These are phyloP conservation scores for Ascoidea rubescens DNA, from an alignment of 805 yeast genomes.

Conservation along the genomic window DNA sequence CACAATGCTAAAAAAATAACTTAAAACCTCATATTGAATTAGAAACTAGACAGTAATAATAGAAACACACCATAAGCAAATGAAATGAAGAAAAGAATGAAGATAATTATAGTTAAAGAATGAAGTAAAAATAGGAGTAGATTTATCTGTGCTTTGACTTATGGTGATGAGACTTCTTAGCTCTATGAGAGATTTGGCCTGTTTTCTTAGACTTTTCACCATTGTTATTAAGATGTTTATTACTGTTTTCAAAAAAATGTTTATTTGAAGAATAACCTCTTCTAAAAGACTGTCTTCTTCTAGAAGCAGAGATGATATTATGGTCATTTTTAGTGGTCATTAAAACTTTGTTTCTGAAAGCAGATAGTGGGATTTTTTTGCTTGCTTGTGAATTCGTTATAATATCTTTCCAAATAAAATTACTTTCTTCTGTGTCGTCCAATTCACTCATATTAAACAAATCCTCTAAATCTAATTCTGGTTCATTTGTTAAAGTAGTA, in stretches of 20 bases:
- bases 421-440: conserved; percentile 56
- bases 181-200: not conserved
- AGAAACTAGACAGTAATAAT: no score
- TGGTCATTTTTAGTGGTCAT: conserved; percentile 15
- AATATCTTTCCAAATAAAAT: conserved; percentile 4
- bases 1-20: no score
- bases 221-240: no score
- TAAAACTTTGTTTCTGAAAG: conserved; percentile 73
- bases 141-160: not conserved
- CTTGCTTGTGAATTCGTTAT: conserved; percentile 18
- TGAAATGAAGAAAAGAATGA: no score
- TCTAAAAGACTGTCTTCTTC: conserved; percentile 1
- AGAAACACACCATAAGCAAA: no score
- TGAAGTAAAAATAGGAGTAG: no score
- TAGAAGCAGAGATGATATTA: not conserved
- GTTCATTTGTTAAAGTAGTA: not conserved
- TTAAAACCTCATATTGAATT: no score
- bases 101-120: no score
- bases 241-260: not conserved
- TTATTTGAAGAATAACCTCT: no score
- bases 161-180: not conserved
- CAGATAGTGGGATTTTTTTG: conserved; percentile 67
- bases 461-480: conserved; percentile 55
- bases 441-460: conserved; percentile 77
- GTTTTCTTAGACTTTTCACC: not conserved